Evolutionary conservation across 306 rosid genomes (phyloP), one percentile per base, ranked within the genome.

Genomic region (Purshia tridentata): DNA sequence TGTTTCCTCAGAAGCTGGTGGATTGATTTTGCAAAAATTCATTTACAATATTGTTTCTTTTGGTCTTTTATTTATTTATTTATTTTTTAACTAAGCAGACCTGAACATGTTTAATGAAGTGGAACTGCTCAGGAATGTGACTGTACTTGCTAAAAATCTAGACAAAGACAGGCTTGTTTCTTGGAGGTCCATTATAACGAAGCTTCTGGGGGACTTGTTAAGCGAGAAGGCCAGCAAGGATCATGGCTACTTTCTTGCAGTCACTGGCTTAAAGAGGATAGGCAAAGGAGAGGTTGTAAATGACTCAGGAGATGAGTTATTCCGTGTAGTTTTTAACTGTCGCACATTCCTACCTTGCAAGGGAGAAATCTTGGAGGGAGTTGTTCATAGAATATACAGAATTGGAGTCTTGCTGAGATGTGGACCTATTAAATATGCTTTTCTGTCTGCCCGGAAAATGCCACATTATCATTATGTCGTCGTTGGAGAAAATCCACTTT

Each of bases 331-430:
- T 52, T 85, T 85, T 70, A 76, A 55, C 13, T 79, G 86, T 47
- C 78, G 84, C 4, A 85, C 80, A 46, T 82, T 85, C 76, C 67
- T 76, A 35, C 86, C 86, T 4, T 41, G 4, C 6, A 73, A 63
- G 65, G 86, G 84, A 39, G 88, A 85, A 76, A 74, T 79, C 56
- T 62, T 85, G 42, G 80, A 76, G 40, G 88, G 88, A 70, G 82
- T 85, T 7, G 88, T 85, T 59, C 51, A 42, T 71, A 37, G 11
- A 10, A 44, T 76, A 44, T 39, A 40, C 35, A 71, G 53, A 5
- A 70, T 49, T 6, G 88, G 88, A 16, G 85, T 79, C 46, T 69
- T 79, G 62, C 6, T 85, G 67, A 82, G 81, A 73, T 85, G 86
- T 70, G 88, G 88, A 82, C 88, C 88, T 54, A 18, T 79, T 29